Percentiles rank a stretch among this genome's conserved stretches.
phyloP scores from a whole-genome alignment of 2,329 filamentous ascomycete genomes.

The Coniochaeta ligniaria region DNA sequence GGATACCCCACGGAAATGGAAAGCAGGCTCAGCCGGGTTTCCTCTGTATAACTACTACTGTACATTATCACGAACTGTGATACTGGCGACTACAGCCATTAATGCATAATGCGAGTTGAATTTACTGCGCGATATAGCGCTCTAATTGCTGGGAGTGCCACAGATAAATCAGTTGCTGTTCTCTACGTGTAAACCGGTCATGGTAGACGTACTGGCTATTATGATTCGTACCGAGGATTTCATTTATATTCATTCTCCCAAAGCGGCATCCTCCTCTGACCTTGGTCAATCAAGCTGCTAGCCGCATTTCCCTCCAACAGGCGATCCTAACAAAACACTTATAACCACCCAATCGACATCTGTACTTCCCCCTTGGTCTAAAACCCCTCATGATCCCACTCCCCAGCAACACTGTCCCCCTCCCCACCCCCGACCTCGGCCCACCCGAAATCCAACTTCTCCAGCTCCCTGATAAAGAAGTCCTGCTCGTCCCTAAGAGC shows the following conservation, averaged over 20 bases:
- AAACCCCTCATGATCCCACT: conserved; percentile 11
- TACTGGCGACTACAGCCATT: background rate
- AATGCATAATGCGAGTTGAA: background rate
- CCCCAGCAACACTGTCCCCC: conserved; percentile 11
- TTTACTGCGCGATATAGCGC: no score
- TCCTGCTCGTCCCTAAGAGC: conserved; percentile 67
- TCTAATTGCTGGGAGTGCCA: no score
- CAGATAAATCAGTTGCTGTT: no score
- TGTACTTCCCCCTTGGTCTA: background rate
- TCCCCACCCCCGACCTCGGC: conserved; percentile 29
- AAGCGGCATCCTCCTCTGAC: background rate
- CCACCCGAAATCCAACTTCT: conserved; percentile 57
- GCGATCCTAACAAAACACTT: background rate
- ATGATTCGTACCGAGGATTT: no score
- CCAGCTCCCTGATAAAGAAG: conserved; percentile 72
- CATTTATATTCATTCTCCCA: no score
- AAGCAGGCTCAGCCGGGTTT: background rate
- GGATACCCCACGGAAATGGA: background rate
- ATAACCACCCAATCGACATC: background rate
- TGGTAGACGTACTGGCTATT: no score
- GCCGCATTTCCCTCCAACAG: background rate
- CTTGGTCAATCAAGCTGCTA: background rate
- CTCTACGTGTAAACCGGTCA: no score
- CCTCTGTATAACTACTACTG: background rate
- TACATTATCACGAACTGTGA: background rate